Evolutionary conservation across 2,329 filamentous ascomycete genomes (phyloP), one percentile per base, ranked within the genome.

Genomic region (Thielaviopsis euricoi): DNA sequence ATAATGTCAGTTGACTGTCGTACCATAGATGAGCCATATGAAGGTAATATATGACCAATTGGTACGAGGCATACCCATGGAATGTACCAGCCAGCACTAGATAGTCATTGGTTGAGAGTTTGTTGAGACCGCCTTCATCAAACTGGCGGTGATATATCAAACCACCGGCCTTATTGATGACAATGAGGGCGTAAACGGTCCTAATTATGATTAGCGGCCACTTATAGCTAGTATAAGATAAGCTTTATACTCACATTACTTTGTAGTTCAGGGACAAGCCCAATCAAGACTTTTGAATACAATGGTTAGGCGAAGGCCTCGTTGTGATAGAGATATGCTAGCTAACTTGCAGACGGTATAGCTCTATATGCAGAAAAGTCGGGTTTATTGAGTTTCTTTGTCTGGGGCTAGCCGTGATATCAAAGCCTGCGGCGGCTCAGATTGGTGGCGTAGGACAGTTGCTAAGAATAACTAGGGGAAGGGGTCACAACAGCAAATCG

Each of bases 151-250:
- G 91, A 77, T 95, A 98, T 71, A 98, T 85, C 57, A 98, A 80
- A 65, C 93, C 93, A 61, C 90, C 93, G 63, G 93, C 90, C 79
- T 98, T 98, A 78, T 96, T 97, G 76, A 98, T 95, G 70, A 98
- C 86, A 70, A 97, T 89, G 67, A 98, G 85, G 60, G 90, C 84
- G 71, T 94, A 93, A 70, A 98, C 86, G 64, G 89, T 87, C 93
- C 90, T 97, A 64, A 56, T 53, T 33, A 53, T 29, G 49, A 56
- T 55, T 29, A 58, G 54, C 19, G 17, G 19, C 4, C 15, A n/a
- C 37, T n/a, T 37, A 56, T 21, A 19, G 21, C 26, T 4, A 23
- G 12, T 29, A 29, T 48, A 15, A 25, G 23, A 15, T 53, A 19
- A 26, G 48, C n/a, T 17, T 1, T 5, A 15, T 17, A 43, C 37